phyloP scores from a whole-genome alignment of 1,139 yeast genomes.

The Yamadazyma conglobata region DNA sequence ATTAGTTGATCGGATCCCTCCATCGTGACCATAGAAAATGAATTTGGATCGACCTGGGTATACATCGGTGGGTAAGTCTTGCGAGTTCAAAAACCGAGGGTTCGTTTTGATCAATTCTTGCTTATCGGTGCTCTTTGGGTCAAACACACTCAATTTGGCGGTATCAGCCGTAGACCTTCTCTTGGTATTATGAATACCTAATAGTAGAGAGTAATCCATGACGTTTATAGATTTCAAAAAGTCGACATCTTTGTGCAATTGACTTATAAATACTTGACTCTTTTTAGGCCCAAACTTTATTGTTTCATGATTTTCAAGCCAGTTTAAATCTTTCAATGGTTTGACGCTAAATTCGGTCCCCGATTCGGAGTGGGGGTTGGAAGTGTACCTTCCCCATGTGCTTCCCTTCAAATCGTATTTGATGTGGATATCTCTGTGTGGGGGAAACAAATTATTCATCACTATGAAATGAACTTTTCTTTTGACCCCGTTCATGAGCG shows the following conservation, averaged over 20 bases:
- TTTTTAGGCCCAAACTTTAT: slow-evolving; percentile 75
- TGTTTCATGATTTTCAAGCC: slow-evolving; percentile 64
- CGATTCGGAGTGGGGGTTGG: slow-evolving; percentile 23
- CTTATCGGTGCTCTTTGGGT: slow-evolving; percentile 41
- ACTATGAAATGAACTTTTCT: slow-evolving; percentile 85
- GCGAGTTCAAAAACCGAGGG: slow-evolving; percentile 42
- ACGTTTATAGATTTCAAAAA: slow-evolving; percentile 72
- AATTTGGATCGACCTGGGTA: slow-evolving; percentile 50
- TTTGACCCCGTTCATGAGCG: slow-evolving; percentile 54
- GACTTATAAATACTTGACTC: slow-evolving; percentile 55
- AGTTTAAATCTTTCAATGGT: slow-evolving; percentile 76
- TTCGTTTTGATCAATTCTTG: slow-evolving; percentile 45
- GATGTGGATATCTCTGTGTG: slow-evolving; percentile 80
- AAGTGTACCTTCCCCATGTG: slow-evolving; percentile 74
- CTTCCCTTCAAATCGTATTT: slow-evolving; percentile 95
- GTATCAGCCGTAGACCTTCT: slow-evolving; percentile 40
- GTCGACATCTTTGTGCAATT: slow-evolving; percentile 70
- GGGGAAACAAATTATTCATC: slow-evolving; percentile 96
- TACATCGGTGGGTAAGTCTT: slow-evolving; percentile 45
- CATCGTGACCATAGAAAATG: slow-evolving; percentile 75
- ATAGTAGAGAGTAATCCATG: slow-evolving; percentile 90
- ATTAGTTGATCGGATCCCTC: slow-evolving; percentile 80
- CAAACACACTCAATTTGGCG: slow-evolving; percentile 45
- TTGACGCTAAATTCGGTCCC: slow-evolving; percentile 36
- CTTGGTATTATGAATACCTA: slow-evolving; percentile 80